Evolutionary conservation across 108 stramenopile species (phyloP), one percentile per base, ranked within the genome.

Genomic region (Mediolabrus comicus): DNA sequence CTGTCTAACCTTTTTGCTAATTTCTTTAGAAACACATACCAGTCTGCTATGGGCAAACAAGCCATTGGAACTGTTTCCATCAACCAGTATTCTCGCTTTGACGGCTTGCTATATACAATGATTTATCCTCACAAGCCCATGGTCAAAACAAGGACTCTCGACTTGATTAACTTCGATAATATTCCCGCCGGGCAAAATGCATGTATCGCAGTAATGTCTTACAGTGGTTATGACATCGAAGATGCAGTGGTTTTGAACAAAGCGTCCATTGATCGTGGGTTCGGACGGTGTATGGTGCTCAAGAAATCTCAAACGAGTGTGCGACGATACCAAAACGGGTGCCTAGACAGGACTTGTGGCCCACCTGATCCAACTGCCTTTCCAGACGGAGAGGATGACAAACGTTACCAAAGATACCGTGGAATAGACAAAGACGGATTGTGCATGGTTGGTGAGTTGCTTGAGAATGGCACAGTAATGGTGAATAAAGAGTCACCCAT

Each of bases 211-310:
- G 98, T 99, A 10, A 98, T 99, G 98, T 88, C 87, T 62, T 99
- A 98, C 83, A 92, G 86, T 62, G 99, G 99, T n/a, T 99, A 99
- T 77, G 98, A 99, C 88, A 98, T 98, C 55, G 99, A 99, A 71
- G 99, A 99, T 84, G 98, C 99, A 26, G 88, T 99, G 14, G 92
- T 99, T 30, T 74, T 99, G 51, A 99, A 99, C 90, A 96, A 96
- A 83, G 92, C 95, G 8, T 91, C 94, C 0, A 86, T 99, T 16
- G 99, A 99, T 83, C 87, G 99, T 29, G 99, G 98, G 8, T 99
- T 96, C 75, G 96, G 96, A 28, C 76, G 99, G 30, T 98, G 98
- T 69, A 92, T 98, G 89, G 87, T 96, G 9, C 36, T 92, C 13
- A 83, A 82, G 64, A 95, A 93, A 68, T 75, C 85, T 31, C 92